Evolutionary conservation across 164 flowering plant genomes (phyloP).

Genomic region (Vitis rupestris): DNA sequence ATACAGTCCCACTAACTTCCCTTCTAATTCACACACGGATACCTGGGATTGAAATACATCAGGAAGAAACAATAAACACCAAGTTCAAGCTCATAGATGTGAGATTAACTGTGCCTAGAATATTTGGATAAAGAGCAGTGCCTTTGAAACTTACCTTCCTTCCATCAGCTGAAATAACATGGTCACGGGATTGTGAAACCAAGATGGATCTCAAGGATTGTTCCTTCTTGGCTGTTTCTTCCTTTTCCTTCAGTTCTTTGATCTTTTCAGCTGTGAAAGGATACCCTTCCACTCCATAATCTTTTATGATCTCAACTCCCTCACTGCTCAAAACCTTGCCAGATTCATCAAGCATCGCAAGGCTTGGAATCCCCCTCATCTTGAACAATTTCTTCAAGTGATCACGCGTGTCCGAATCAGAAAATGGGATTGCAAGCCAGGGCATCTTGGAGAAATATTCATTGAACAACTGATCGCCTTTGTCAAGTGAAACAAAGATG

Average conservation of each 20-base stretch:
- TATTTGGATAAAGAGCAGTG: no score
- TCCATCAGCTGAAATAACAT: constrained; percentile 24
- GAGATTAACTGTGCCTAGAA: no score
- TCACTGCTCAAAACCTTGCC: constrained; percentile 40
- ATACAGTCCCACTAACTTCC: constrained; percentile 49
- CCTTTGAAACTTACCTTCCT: constrained; percentile 13
- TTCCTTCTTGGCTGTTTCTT: constrained; percentile 46
- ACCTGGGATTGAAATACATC: constrained; percentile 19
- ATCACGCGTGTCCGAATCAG: constrained; percentile 47
- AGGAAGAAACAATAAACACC: neutral
- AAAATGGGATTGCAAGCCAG: constrained; percentile 78
- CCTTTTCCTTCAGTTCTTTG: constrained; percentile 43
- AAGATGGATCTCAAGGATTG: constrained; percentile 61
- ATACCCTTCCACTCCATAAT: constrained; percentile 51
- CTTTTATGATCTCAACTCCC: constrained; percentile 43
- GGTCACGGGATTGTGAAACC: constrained; percentile 43
- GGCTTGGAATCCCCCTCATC: constrained; percentile 57
- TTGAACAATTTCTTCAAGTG: constrained; percentile 35
- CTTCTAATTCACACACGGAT: constrained; percentile 54
- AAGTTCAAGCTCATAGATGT: neutral
- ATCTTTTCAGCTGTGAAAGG: constrained; percentile 57
- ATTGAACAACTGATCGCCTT: constrained; percentile 50
- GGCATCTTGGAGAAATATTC: constrained; percentile 74
- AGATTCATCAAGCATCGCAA: constrained; percentile 51
- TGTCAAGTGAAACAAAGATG: constrained; percentile 52